A percentile compares a stretch with the other conserved stretches of the same genome.
Conservation (phyloP, 2,329 filamentous ascomycete species). For the Aspergillus aculeatinus region DNA sequence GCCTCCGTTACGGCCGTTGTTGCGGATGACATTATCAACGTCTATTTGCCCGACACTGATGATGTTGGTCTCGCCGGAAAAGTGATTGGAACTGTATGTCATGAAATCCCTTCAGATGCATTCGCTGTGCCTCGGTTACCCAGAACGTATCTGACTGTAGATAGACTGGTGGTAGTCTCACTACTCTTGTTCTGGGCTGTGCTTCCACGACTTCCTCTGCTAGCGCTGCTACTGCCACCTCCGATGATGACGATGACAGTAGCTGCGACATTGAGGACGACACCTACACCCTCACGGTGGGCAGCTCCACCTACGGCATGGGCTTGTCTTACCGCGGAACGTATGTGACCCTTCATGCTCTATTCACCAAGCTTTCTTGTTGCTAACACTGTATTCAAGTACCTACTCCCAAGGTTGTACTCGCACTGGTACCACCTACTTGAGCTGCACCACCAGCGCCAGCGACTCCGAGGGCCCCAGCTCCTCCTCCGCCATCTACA, state of each 20-base stretch:
- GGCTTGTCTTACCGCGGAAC: background rate
- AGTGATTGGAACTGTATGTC: constrained; percentile 17
- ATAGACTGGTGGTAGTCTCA: constrained; percentile 1
- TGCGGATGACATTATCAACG: constrained; percentile 17
- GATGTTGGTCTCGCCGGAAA: constrained; percentile 5
- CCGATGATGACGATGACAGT: background rate
- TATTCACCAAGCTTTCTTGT: constrained; percentile 3
- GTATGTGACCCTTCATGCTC: background rate
- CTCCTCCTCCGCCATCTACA: constrained; percentile 12
- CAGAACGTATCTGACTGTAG: background rate
- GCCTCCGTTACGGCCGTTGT: constrained; percentile 25
- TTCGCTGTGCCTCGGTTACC: background rate
- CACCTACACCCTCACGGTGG: background rate
- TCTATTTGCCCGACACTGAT: background rate
- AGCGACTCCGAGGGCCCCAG: background rate
- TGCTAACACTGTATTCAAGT: background rate
- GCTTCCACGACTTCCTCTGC: background rate
- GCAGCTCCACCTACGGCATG: background rate
- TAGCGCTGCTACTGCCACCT: background rate
- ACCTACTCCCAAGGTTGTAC: background rate
- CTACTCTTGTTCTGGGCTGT: constrained; percentile 1
- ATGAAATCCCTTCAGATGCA: background rate
- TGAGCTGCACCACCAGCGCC: constrained; percentile 7
- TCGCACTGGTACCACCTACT: background rate
- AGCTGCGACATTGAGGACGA: background rate